A percentile compares a stretch with the other conserved stretches of the same genome.
Conservation (phyloP, 208 protist genomes). For the Angomonas desouzai region DNA sequence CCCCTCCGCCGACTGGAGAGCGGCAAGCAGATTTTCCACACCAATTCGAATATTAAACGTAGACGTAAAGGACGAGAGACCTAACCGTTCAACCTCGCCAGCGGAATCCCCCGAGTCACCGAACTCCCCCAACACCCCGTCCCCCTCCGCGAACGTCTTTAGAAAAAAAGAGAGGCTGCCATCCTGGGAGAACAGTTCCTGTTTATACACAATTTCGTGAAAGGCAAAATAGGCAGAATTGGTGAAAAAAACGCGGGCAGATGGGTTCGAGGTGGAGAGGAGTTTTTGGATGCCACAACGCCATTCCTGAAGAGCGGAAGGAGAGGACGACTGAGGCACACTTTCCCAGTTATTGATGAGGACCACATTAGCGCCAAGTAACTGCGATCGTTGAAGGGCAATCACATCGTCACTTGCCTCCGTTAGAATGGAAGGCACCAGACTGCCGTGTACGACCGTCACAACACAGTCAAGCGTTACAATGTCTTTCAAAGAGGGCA, state of each 20-base stretch:
- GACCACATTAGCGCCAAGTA: conserved; percentile 29
- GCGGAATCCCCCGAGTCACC: conserved; percentile 21
- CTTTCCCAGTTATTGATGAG: conserved; percentile 44
- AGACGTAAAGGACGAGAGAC: conserved; percentile 25
- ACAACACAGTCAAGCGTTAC: conserved; percentile 35
- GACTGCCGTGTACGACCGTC: conserved; percentile 25
- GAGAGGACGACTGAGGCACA: not conserved
- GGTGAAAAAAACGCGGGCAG: conserved; percentile 28
- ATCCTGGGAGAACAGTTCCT: conserved; percentile 23
- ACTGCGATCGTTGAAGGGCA: conserved; percentile 13
- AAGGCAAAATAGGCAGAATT: conserved; percentile 23
- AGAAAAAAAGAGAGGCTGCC: conserved; percentile 23
- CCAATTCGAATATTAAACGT: not conserved
- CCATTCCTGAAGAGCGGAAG: conserved; percentile 15
- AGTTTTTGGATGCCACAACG: conserved; percentile 12
- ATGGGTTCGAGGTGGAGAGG: conserved; percentile 19
- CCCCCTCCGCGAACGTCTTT: conserved; percentile 18
- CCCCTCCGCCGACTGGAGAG: conserved; percentile 8
- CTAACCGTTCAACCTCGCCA: conserved; percentile 25
- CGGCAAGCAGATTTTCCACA: conserved; percentile 10
- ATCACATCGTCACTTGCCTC: conserved; percentile 9
- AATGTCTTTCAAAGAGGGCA: conserved; percentile 23
- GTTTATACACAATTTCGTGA: conserved; percentile 15
- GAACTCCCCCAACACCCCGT: conserved; percentile 21
- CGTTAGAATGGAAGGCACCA: conserved; percentile 11